Evolutionary conservation across 257 asterid species (phyloP), one percentile per base, ranked within the genome.

Genomic region (Lantana camara): DNA sequence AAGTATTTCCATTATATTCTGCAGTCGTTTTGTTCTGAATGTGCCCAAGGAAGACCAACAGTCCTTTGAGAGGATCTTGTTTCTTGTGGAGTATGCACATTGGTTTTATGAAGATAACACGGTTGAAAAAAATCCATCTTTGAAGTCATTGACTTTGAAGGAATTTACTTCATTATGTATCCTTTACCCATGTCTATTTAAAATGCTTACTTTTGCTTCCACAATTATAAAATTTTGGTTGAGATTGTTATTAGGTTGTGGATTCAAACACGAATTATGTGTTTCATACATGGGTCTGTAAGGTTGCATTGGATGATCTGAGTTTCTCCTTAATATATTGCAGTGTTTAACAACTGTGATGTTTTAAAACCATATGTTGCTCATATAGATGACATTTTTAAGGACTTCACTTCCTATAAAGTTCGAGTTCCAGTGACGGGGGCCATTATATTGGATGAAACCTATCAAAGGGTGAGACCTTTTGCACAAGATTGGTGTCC

Each of bases 41-140:
- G 96, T 90, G 72, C 99, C 99, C 12, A 88, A 90, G 83, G 99
- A 94, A 84, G 99, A 94, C 68, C 94, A 87, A 44, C 96, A 90
- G 73, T 90, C 99, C 21, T 94, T 90, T 64, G 99, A 94, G 86
- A 88, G 99, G 84, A 90, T 94, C 63, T 73, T 94, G 79, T 94
- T 94, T 78, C 97, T 94, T 57, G 97, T 94, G 76, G 99, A 94
- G 81, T 88, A 84, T 65, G 99, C 99, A 22, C 96, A 94, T 70
- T 94, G 99, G 99, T 94, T 81, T 66, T 94, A 94, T 40, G 99
- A 94, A 77, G 99, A 94, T 81, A 94, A 94, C 63, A 68, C 97
- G 1, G 97, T 90, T 9, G 99, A 94, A 70, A 81, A 88, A 72
- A 84, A 94, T 69, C 99, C 99, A 47, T 94, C 99, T 16, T 58